phyloP scores from a whole-genome alignment of 2,329 filamentous ascomycete species.

The Colletotrichum orchidophilum region DNA sequence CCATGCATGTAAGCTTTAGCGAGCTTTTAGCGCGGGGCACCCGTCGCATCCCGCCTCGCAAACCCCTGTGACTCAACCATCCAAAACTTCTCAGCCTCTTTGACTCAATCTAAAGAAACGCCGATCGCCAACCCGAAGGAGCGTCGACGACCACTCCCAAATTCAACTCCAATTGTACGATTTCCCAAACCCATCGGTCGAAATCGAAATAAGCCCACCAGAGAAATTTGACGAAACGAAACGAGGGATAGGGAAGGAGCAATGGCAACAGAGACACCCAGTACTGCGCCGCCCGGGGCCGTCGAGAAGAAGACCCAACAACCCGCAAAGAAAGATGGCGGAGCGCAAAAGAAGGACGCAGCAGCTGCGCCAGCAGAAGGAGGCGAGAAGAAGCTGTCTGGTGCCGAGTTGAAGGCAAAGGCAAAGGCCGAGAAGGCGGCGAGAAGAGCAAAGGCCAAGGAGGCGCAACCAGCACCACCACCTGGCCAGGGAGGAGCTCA shows the following conservation, averaged over 20 bases:
- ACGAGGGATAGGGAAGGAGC: not conserved
- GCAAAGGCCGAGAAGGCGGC: constrained; percentile 93
- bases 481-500: constrained; percentile 48
- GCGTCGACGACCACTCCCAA: not conserved
- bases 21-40: constrained; percentile 34
- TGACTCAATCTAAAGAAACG: constrained; percentile 8
- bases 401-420: constrained; percentile 86
- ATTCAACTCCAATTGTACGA: not conserved
- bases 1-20: constrained; percentile 33
- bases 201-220: not conserved
- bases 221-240: not conserved
- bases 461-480: constrained; percentile 55
- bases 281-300: constrained; percentile 10
- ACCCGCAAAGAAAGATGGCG: constrained; percentile 23
- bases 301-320: constrained; percentile 22
- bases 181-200: not conserved
- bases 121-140: not conserved
- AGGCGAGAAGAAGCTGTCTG: constrained; percentile 68
- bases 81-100: constrained; percentile 32
- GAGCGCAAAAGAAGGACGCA: constrained; percentile 10
- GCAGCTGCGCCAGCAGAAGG: constrained; percentile 31
- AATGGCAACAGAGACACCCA: constrained; percentile 32
- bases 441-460: constrained; percentile 77
- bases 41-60: constrained; percentile 31
- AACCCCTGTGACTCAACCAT: constrained; percentile 35